Evolutionary conservation across 495 filamentous ascomycete species (phyloP), one percentile per base, ranked within the genome.

Genomic region (Xylaria bambusicola): DNA sequence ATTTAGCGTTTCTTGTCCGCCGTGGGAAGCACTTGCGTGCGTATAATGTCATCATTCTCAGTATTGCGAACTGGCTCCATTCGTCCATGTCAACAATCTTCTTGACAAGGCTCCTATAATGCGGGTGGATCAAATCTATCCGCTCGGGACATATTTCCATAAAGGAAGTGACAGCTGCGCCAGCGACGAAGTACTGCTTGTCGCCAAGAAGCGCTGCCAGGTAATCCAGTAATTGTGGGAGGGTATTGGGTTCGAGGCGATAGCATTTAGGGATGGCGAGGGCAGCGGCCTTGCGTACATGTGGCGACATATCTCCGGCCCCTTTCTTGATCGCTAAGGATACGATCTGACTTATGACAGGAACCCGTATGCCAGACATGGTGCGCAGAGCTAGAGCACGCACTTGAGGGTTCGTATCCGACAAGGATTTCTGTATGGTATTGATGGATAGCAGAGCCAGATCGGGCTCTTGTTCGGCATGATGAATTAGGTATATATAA

Each of bases 71-170:
- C 72, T 98, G 94, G 44, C 91, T 87, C 94, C 94, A 98, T 72
- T 98, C 94, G 73, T 98, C 94, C 94, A 98, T 98, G 67, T 98
- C 94, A 26, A 97, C 90, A 27, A 98, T 75, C 78, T 97, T 96
- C 71, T 85, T 90, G 40, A 93, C 85, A 44, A 98, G 74, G 48
- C 81, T 77, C 59, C 90, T 83, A 68, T 97, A 98, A 68, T 93
- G 89, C 65, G 89, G 86, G 73, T 98, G 95, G 52, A 98, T 84
- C 44, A 98, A 71, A 66, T 93, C 91, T 50, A 95, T 82, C 60
- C 89, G 79, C 13, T 93, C 85, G 0, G 94, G 91, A 61, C 92
- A 98, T 17, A 97, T 79, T 56, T 96, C 91, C 70, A 94, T 72
- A 62, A 92, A 97, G 2, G 95, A 92, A 52, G 85, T 83, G 18